Evolutionary conservation across 2,329 filamentous ascomycete genomes (phyloP), one percentile per base, ranked within the genome.

Genomic region (Amphichorda felina): DNA sequence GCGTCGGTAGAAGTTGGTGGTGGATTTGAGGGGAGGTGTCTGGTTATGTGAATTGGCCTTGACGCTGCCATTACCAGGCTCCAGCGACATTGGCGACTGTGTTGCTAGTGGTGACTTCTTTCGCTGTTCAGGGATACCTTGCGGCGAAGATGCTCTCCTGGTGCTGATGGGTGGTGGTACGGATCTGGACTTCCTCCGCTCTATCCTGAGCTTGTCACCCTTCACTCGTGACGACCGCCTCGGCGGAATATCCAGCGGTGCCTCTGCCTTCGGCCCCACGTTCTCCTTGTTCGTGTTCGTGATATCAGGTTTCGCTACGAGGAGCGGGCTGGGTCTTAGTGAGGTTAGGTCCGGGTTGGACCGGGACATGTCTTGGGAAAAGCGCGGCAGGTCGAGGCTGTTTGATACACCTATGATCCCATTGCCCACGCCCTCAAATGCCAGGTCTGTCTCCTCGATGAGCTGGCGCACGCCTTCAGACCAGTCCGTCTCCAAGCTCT

Each of bases 361-460:
- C 8, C 25, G 33, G 13, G 33, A 35, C 19, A 35, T 24, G 25
- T 35, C 33, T 18, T 33, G n/a, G 11, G 35, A 37, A 16, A 15
- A 9, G 21, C 11, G 7, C 5, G 9, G 33, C 14, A 34, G n/a
- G 3, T 34, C 25, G 22, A 34, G 15, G 15, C 25, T 26, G 17
- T 37, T 43, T n/a, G n/a, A n/a, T n/a, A n/a, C n/a, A n/a, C n/a
- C n/a, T n/a, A n/a, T n/a, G n/a, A n/a, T n/a, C n/a, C n/a, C n/a
- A n/a, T n/a, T n/a, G n/a, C n/a, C n/a, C n/a, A n/a, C 32, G 13
- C 26, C 16, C 24, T 34, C 33, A 22, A 41, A 41, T 5, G 39
- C 39, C 35, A 25, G 29, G 11, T 41, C 39, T 13, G 39, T 35
- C 28, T 41, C 36, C 16, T 22, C 4, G 11, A 41, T 41, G 30